These are phyloP conservation scores for Passiflora organensis DNA, from an alignment of 345 rosid species.

Conservation along the genomic window DNA sequence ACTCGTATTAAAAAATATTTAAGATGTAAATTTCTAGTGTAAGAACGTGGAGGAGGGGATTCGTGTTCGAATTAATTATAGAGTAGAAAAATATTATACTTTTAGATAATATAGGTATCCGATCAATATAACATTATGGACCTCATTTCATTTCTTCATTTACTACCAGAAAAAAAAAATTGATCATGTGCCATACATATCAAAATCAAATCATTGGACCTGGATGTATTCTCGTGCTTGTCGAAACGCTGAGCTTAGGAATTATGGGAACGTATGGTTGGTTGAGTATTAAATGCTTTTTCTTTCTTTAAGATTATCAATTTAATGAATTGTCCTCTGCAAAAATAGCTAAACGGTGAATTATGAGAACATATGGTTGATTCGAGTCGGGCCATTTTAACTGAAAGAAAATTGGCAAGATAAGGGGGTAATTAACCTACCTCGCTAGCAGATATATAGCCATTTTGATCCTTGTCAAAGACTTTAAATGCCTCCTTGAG, in stretches of 20 bases:
- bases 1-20: neutral
- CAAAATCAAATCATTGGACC: too few relatives aligned
- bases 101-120: too few relatives aligned
- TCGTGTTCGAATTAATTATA: neutral
- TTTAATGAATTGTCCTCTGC: neutral
- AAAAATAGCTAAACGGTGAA: neutral
- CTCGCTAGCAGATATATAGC: conserved; percentile 77
- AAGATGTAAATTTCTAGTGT: neutral
- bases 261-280: neutral
- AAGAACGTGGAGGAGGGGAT: neutral
- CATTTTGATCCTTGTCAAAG: conserved; percentile 83
- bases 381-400: too few relatives aligned
- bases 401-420: too few relatives aligned
- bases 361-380: neutral
- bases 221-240: neutral
- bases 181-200: too few relatives aligned
- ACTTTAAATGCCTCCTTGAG: conserved; percentile 83
- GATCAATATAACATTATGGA: too few relatives aligned
- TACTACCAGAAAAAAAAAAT: too few relatives aligned
- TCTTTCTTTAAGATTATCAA: too few relatives aligned
- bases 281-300: neutral
- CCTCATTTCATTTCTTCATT: too few relatives aligned
- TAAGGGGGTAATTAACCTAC: conserved; percentile 19
- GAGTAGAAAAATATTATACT: neutral
- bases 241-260: conserved; percentile 3